phyloP scores from a whole-genome alignment of 331 rosid species.

The Spiraea crenata region DNA sequence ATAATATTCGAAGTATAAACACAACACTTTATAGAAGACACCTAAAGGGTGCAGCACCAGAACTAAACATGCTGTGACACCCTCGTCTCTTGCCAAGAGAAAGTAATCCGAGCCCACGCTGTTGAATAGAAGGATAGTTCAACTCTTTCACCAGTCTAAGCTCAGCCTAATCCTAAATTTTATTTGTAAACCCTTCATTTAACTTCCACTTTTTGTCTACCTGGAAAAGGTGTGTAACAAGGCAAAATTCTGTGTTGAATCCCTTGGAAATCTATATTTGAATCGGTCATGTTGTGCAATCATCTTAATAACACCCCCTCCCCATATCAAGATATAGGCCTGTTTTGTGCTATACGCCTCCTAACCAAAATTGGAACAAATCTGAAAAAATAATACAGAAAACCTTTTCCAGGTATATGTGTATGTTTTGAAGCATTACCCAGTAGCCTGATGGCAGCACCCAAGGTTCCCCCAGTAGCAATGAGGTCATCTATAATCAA shows the following conservation, averaged over 20 bases:
- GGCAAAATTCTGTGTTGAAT: not conserved
- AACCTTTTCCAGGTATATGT: not conserved
- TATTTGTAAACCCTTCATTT: not conserved
- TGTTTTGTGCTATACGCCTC: not conserved
- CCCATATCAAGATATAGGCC: not conserved
- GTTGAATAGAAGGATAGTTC: not conserved
- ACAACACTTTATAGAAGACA: not conserved
- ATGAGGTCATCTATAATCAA: conserved; percentile 90
- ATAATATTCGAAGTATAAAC: not conserved
- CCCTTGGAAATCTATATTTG: not conserved
- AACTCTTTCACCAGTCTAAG: conserved; percentile 12
- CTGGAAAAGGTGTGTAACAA: not conserved
- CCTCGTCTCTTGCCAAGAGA: not conserved
- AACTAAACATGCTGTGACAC: not conserved
- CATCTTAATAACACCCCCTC: not conserved
- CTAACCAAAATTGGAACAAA: not conserved
- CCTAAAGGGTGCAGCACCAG: not conserved
- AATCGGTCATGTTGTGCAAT: not conserved
- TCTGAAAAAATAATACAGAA: not conserved
- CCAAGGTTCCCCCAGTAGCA: conserved; percentile 95
- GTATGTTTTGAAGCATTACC: conserved; percentile 41
- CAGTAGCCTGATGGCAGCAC: conserved; percentile 87
- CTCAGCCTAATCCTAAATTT: not conserved
- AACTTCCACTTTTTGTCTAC: not conserved
- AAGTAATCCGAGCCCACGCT: not conserved